Evolutionary conservation across 108 stramenopile genomes (phyloP).

Genomic region (Seminavis robusta): DNA sequence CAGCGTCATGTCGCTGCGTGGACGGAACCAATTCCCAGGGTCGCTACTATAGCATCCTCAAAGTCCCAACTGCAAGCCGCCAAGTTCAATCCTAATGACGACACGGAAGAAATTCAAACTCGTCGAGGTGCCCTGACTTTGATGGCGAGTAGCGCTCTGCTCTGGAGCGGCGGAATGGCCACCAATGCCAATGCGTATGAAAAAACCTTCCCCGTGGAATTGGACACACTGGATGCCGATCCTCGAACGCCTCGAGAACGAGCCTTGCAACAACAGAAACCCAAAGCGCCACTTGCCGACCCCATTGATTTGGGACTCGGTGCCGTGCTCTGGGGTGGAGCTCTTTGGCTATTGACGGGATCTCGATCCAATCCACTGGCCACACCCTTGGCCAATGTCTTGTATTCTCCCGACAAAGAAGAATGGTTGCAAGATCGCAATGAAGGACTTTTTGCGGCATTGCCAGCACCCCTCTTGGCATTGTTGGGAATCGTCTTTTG

Average conservation of each 20-base stretch:
- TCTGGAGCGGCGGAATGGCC: too few relatives aligned
- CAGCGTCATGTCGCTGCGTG: too few relatives aligned
- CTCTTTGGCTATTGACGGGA: constrained; percentile 67
- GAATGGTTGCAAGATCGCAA: constrained; percentile 81
- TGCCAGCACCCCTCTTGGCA: constrained; percentile 45
- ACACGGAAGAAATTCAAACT: too few relatives aligned
- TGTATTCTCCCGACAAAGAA: constrained; percentile 53
- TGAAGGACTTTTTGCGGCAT: constrained; percentile 62
- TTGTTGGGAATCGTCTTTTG: constrained; percentile 51
- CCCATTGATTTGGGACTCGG: constrained; percentile 29
- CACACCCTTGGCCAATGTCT: constrained; percentile 70
- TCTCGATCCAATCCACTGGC: constrained; percentile 73
- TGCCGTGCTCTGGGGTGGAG: constrained; percentile 61
- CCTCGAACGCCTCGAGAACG: neutral
- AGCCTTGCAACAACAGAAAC: constrained; percentile 22
- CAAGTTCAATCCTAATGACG: too few relatives aligned
- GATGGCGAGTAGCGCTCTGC: too few relatives aligned
- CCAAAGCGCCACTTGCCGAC: constrained; percentile 23
- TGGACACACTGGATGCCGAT: constrained; percentile 17
- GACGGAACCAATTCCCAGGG: too few relatives aligned
- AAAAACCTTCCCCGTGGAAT: constrained; percentile 47
- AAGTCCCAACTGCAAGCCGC: too few relatives aligned
- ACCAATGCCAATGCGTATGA: constrained; percentile 57
- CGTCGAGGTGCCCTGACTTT: too few relatives aligned
- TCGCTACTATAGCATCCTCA: too few relatives aligned